Evolutionary conservation across 2,329 filamentous ascomycete species (phyloP).

Genomic region (Ophiosphaerella herpotricha): DNA sequence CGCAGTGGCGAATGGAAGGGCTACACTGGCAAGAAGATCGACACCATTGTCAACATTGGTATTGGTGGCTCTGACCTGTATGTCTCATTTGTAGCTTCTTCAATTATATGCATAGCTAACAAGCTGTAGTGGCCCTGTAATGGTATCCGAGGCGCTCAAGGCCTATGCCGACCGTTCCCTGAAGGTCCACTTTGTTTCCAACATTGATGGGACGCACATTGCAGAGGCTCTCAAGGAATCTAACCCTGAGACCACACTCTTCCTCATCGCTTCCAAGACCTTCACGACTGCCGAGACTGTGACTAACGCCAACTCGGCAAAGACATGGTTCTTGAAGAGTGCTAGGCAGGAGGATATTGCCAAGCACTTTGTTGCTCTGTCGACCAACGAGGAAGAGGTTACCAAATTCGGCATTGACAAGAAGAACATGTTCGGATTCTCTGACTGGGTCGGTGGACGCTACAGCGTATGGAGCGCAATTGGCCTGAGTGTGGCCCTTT

Average conservation of each 20-base stretch:
- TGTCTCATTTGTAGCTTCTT: conserved; percentile 48
- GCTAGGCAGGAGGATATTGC: conserved; percentile 82
- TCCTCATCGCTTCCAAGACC: conserved; percentile 98
- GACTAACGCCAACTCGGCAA: conserved; percentile 96
- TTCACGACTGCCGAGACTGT: conserved; percentile 98
- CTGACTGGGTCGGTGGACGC: conserved; percentile 96
- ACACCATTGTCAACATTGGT: conserved; percentile 95
- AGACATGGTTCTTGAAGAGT: conserved; percentile 91
- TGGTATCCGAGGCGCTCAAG: conserved; percentile 98
- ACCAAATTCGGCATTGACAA: conserved; percentile 98
- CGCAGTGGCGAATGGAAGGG: conserved; percentile 96
- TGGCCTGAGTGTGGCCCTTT: conserved; percentile 88
- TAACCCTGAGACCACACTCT: conserved; percentile 96
- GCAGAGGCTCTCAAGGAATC: conserved; percentile 87
- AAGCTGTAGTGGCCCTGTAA: conserved; percentile 77
- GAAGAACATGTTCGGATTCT: conserved; percentile 99
- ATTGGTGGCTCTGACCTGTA: conserved; percentile 98
- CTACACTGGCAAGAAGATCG: conserved; percentile 94
- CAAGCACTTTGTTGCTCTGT: conserved; percentile 98
- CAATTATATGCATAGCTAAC: conserved; percentile 27
- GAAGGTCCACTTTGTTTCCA: conserved; percentile 97
- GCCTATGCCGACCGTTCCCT: conserved; percentile 84
- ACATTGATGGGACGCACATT: conserved; percentile 98
- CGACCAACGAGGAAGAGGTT: conserved; percentile 92
- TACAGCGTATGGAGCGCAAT: conserved; percentile 99